Conservation (phyloP, 257 asterid genomes). For the Verbena officinalis region DNA sequence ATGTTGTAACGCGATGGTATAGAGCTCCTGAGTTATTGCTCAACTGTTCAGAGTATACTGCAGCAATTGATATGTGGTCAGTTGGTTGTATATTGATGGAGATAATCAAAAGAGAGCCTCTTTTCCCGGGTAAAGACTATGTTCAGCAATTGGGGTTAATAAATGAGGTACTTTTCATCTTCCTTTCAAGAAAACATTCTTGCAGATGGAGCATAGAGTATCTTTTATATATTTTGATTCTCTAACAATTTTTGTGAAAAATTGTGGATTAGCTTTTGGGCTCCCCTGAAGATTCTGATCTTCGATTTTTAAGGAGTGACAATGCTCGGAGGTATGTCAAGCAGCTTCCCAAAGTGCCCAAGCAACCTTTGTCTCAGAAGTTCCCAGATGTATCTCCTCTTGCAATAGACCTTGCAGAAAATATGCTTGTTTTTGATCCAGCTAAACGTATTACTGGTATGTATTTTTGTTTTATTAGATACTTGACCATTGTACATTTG, state of each 20-base stretch:
- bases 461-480: slow-evolving; percentile 23
- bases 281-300: slow-evolving; percentile 88
- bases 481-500: slow-evolving; percentile 10
- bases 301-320: slow-evolving; percentile 77
- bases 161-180: slow-evolving; percentile 46
- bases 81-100: slow-evolving; percentile 77
- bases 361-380: slow-evolving; percentile 53
- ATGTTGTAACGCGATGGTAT: slow-evolving; percentile 65
- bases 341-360: slow-evolving; percentile 72
- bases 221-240: neutral
- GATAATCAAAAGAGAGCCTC: slow-evolving; percentile 60
- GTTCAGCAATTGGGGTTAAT: slow-evolving; percentile 67
- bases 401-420: slow-evolving; percentile 82
- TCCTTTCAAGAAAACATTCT: slow-evolving; percentile 17
- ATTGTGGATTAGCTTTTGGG: slow-evolving; percentile 65
- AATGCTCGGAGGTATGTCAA: slow-evolving; percentile 75
- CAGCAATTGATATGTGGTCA: slow-evolving; percentile 75
- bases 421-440: slow-evolving; percentile 84
- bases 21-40: slow-evolving; percentile 72
- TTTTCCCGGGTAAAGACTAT: slow-evolving; percentile 71
- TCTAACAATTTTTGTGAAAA: slow-evolving; percentile 1
- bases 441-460: slow-evolving; percentile 81
- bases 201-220: neutral
- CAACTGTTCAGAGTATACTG: slow-evolving; percentile 66
- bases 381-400: slow-evolving; percentile 65